Evolutionary conservation across 2,329 filamentous ascomycete species (phyloP).

Genomic region (Sclerotinia glacialis): DNA sequence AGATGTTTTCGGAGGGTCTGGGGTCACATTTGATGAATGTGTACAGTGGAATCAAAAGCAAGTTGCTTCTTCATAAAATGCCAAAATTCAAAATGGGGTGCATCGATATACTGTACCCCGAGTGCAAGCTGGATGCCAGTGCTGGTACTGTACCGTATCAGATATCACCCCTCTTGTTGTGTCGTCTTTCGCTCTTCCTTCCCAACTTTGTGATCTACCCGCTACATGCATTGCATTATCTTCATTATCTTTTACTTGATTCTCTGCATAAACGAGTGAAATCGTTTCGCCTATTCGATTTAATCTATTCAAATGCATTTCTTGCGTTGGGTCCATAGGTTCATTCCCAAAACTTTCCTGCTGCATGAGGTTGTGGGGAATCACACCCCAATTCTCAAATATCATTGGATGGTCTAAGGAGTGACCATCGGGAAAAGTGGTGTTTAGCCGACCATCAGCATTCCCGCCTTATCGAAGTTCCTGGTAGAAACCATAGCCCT

Average conservation of each 20-base stretch:
- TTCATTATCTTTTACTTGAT: constrained; percentile 6
- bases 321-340: background rate
- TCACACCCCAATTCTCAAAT: constrained; percentile 3
- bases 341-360: constrained; percentile 9
- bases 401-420: constrained; percentile 6
- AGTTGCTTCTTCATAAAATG: constrained; percentile 26
- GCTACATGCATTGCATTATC: constrained; percentile 17
- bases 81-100: constrained; percentile 3
- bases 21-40: constrained; percentile 85
- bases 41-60: constrained; percentile 75
- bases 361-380: constrained; percentile 20
- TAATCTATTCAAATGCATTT: background rate
- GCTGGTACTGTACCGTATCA: background rate
- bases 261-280: background rate
- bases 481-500: background rate
- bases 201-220: constrained; percentile 3
- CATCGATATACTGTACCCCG: background rate
- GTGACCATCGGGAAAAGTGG: too few relatives aligned
- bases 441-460: background rate
- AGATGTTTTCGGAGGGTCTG: constrained; percentile 89
- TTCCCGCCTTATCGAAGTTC: background rate
- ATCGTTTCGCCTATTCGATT: background rate
- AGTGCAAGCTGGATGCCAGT: background rate
- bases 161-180: background rate
- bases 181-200: background rate